Conservation (phyloP, 129 eudicot genomes). For the Saposhnikovia divaricata region DNA sequence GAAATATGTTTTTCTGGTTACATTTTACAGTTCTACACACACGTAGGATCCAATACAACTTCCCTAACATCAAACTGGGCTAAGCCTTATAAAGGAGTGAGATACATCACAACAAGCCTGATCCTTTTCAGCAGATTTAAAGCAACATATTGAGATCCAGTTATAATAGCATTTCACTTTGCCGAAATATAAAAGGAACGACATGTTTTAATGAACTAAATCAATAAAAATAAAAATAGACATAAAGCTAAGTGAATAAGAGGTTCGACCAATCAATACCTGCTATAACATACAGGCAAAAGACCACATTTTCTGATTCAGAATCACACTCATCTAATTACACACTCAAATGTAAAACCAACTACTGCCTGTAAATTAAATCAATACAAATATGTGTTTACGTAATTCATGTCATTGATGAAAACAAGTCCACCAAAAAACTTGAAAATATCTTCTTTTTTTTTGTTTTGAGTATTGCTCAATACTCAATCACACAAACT, state of each 20-base stretch:
- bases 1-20: neutral
- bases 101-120: neutral
- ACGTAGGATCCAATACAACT: neutral
- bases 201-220: neutral
- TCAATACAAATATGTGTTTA: neutral
- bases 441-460: neutral
- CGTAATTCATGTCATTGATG: neutral
- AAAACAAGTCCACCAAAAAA: neutral
- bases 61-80: neutral
- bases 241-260: neutral
- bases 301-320: neutral
- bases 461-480: neutral
- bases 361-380: neutral
- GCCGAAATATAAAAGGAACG: neutral
- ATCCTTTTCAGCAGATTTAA: neutral
- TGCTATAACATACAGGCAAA: neutral
- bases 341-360: neutral
- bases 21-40: neutral
- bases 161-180: neutral
- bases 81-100: neutral
- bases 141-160: neutral
- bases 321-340: neutral
- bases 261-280: neutral
- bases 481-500: neutral
- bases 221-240: neutral